A percentile compares a stretch with the other conserved stretches of the same genome.
Evolutionary conservation across 202 grass and related monocot genomes (phyloP).

Genomic region (Saccharum hybrid): DNA sequence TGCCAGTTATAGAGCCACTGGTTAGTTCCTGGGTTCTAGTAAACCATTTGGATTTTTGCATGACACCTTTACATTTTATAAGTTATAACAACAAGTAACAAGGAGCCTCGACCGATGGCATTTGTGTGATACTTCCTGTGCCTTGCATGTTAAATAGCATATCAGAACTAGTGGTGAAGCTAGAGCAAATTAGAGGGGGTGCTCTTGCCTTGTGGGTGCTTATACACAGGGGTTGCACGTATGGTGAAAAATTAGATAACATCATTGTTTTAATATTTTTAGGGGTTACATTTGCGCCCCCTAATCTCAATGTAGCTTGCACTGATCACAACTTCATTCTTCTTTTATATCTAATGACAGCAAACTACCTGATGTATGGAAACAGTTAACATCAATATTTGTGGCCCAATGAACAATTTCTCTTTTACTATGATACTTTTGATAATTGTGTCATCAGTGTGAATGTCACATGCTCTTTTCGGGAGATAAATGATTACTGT

Average conservation of each 20-base stretch:
- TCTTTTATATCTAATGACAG: slow-evolving; percentile 9
- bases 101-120: not conserved
- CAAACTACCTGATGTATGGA: not conserved
- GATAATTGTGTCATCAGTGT: slow-evolving; percentile 12
- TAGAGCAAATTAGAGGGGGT: not conserved
- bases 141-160: not conserved
- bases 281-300: not conserved
- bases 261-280: not conserved
- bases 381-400: slow-evolving; percentile 17
- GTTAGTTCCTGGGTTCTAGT: slow-evolving; percentile 51
- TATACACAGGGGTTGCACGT: not conserved
- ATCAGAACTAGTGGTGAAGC: not conserved
- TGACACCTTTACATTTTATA: slow-evolving; percentile 13
- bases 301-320: not conserved
- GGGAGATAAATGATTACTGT: slow-evolving; percentile 3
- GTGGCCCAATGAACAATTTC: not conserved
- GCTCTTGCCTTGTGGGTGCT: not conserved
- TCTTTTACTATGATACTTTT: slow-evolving; percentile 19
- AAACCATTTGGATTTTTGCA: slow-evolving; percentile 24
- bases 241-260: not conserved
- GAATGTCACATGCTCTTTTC: not conserved
- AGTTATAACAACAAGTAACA: not conserved
- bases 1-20: slow-evolving; percentile 74
- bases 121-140: slow-evolving; percentile 19
- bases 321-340: slow-evolving; percentile 4